phyloP scores from a whole-genome alignment of 148 eudicot genomes.

The Amaranthus cruentus region DNA sequence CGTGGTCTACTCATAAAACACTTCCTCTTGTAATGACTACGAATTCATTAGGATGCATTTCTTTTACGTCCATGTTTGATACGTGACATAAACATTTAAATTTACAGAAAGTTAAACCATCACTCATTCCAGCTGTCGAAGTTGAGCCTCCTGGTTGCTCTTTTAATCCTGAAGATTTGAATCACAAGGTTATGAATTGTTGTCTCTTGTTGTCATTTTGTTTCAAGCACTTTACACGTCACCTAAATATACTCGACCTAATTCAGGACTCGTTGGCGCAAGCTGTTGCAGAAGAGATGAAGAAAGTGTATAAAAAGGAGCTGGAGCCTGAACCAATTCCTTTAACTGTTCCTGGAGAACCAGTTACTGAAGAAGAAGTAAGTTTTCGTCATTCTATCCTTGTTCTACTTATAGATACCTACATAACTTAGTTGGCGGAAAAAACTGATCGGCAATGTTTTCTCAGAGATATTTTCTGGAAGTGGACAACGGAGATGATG shows the following conservation, averaged over 20 bases:
- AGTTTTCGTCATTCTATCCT: conserved; percentile 25
- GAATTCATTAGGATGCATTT: neutral
- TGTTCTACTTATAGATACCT: neutral
- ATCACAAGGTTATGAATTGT: conserved; percentile 64
- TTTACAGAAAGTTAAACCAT: conserved; percentile 48
- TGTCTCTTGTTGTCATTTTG: neutral
- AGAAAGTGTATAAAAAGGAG: conserved; percentile 66
- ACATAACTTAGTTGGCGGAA: neutral
- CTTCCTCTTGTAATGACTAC: neutral
- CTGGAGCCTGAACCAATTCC: conserved; percentile 89
- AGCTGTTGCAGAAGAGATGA: conserved; percentile 98
- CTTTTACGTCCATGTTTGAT: conserved; percentile 10
- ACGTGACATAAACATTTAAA: conserved; percentile 5
- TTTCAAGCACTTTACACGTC: neutral
- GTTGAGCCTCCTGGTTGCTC: conserved; percentile 93
- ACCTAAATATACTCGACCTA: neutral
- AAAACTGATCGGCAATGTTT: conserved; percentile 7
- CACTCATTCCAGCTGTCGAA: conserved; percentile 82
- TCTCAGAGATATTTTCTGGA: conserved; percentile 83
- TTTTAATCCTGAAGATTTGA: conserved; percentile 69
- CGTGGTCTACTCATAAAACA: neutral
- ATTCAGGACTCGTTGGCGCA: conserved; percentile 73
- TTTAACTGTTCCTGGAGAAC: conserved; percentile 58
- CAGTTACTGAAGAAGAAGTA: conserved; percentile 75
- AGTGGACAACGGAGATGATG: conserved; percentile 62